Evolutionary conservation across 495 filamentous ascomycete genomes (phyloP).

Genomic region (Astrothelium subdiscretum): DNA sequence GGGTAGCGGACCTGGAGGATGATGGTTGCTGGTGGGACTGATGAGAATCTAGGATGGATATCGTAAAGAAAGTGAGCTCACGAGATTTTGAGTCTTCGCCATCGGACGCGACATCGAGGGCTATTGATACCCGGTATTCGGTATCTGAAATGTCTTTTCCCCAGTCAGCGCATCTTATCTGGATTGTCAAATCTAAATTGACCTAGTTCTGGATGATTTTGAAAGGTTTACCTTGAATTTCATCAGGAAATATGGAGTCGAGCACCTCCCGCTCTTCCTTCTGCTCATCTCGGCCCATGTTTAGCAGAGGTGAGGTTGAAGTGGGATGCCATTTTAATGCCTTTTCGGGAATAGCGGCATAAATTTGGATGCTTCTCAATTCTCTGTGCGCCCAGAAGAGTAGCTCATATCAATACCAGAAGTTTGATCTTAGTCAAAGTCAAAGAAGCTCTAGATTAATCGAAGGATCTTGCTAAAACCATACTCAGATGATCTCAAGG

Average conservation of each 20-base stretch:
- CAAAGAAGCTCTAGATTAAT: background rate
- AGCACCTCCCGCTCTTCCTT: slow-evolving; percentile 93
- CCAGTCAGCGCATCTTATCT: background rate
- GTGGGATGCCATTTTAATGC: background rate
- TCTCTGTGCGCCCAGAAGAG: background rate
- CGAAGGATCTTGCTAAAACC: background rate
- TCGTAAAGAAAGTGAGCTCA: background rate
- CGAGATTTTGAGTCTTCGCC: slow-evolving; percentile 41
- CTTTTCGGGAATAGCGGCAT: background rate
- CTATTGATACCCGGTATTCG: slow-evolving; percentile 72
- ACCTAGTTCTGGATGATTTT: slow-evolving; percentile 1
- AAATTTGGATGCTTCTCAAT: background rate
- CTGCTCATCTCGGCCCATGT: slow-evolving; percentile 90
- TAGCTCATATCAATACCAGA: background rate
- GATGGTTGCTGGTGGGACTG: slow-evolving; percentile 40
- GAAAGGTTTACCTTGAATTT: slow-evolving; percentile 64
- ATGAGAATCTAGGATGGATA: slow-evolving; percentile 3
- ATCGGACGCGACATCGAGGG: slow-evolving; percentile 58
- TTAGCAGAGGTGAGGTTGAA: background rate
- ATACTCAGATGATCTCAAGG: background rate
- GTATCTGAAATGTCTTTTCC: slow-evolving; percentile 68
- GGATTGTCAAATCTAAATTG: background rate
- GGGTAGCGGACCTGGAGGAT: slow-evolving; percentile 77
- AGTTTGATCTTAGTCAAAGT: background rate
- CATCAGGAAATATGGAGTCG: slow-evolving; percentile 95